phyloP scores from a whole-genome alignment of 768 basidiomycete genomes.

The Podaxis carcinomalis region DNA sequence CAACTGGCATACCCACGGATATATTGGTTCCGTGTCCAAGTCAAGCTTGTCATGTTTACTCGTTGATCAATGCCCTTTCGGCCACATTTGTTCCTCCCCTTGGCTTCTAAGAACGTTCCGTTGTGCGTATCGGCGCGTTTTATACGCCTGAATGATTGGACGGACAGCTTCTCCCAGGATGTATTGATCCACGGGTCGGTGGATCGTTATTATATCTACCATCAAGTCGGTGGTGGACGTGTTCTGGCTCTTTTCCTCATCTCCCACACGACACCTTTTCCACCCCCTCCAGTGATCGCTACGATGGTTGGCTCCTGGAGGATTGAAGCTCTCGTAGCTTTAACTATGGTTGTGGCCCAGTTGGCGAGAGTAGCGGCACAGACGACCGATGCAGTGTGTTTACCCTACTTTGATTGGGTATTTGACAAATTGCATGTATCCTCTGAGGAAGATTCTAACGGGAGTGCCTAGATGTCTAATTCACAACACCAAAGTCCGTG shows the following conservation, averaged over 20 bases:
- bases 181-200: neutral
- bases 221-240: too few species aligned
- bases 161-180: neutral
- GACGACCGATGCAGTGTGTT: conserved; percentile 34
- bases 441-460: neutral
- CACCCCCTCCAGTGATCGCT: too few species aligned
- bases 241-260: neutral
- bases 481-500: conserved; percentile 46
- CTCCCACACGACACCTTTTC: neutral
- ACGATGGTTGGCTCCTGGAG: neutral
- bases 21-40: neutral
- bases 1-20: neutral
- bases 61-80: neutral
- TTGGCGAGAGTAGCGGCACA: conserved; percentile 23
- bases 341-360: neutral
- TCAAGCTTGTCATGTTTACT: neutral
- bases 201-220: neutral
- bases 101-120: neutral
- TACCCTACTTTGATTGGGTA: conserved; percentile 40
- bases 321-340: neutral
- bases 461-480: conserved; percentile 33
- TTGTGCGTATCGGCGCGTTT: neutral
- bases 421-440: conserved; percentile 4
- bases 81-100: neutral
- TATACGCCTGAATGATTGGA: neutral